Evolutionary conservation across 768 basidiomycete genomes (phyloP).

Genomic region (Astraeus odoratus): DNA sequence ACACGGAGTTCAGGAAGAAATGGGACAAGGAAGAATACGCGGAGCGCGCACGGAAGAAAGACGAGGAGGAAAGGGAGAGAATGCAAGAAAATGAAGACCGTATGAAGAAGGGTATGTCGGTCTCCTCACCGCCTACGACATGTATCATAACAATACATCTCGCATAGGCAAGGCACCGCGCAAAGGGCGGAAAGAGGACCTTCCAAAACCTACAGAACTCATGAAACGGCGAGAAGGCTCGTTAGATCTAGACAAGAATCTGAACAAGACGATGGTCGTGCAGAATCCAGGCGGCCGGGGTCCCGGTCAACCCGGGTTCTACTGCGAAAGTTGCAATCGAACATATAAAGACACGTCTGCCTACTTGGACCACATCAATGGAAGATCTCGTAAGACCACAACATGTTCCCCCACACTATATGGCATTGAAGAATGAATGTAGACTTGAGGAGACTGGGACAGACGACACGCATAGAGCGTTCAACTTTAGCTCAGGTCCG

Average conservation of each 20-base stretch:
- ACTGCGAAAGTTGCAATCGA: constrained; percentile 84
- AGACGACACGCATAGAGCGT: constrained; percentile 84
- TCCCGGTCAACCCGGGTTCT: constrained; percentile 89
- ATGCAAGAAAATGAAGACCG: constrained; percentile 85
- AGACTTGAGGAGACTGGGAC: constrained; percentile 95
- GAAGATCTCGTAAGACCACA: constrained; percentile 72
- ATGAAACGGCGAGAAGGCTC: constrained; percentile 83
- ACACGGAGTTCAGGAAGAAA: constrained; percentile 79
- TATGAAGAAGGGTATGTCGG: constrained; percentile 66
- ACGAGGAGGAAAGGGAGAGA: constrained; percentile 70
- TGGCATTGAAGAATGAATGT: constrained; percentile 5
- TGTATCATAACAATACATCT: neutral
- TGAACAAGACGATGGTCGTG: constrained; percentile 93
- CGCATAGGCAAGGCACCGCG: constrained; percentile 76
- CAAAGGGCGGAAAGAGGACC: constrained; percentile 55
- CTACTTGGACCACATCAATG: constrained; percentile 95
- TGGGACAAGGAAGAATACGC: constrained; percentile 95
- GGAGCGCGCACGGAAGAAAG: constrained; percentile 76
- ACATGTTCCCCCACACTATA: neutral
- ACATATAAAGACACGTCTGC: constrained; percentile 92
- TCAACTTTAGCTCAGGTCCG: constrained; percentile 93
- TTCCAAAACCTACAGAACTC: constrained; percentile 90
- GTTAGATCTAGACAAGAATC: constrained; percentile 90
- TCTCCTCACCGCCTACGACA: neutral
- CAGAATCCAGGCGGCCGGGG: constrained; percentile 76